phyloP scores from a whole-genome alignment of 179 eudicot species.

The Beta corolliflora region DNA sequence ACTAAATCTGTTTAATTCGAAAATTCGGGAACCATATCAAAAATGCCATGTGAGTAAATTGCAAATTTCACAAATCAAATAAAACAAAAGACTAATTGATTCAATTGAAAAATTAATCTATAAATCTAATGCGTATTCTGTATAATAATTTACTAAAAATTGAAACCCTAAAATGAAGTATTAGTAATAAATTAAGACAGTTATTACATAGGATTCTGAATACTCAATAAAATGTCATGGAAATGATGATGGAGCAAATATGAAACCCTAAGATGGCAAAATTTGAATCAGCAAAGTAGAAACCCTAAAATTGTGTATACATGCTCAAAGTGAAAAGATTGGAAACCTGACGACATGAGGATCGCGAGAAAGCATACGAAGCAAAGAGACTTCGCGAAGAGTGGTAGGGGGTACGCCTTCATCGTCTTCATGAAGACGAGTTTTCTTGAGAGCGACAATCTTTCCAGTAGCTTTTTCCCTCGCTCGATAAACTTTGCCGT shows the following conservation, averaged over 20 bases:
- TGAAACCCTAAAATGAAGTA: slow-evolving; percentile 1
- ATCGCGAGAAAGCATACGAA: slow-evolving; percentile 90
- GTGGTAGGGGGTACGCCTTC: slow-evolving; percentile 99
- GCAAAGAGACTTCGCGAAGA: slow-evolving; percentile 87
- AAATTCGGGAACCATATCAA: too few relatives aligned
- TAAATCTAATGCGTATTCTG: too few relatives aligned
- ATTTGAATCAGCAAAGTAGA: not conserved
- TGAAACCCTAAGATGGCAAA: not conserved
- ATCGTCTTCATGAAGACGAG: slow-evolving; percentile 87
- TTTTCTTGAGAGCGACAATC: slow-evolving; percentile 91
- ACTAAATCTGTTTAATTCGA: too few relatives aligned
- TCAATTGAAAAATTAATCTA: too few relatives aligned
- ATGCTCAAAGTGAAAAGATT: not conserved
- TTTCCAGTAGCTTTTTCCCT: slow-evolving; percentile 83
- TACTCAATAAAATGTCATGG: not conserved
- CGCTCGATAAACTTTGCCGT: slow-evolving; percentile 91
- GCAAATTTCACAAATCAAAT: too few relatives aligned
- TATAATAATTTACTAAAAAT: too few relatives aligned
- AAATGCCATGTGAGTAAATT: too few relatives aligned
- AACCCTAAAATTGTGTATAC: not conserved
- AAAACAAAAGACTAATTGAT: too few relatives aligned
- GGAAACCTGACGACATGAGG: slow-evolving; percentile 82
- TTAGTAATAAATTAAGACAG: too few relatives aligned
- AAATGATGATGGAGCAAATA: not conserved
- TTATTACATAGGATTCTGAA: too few relatives aligned